These are phyloP conservation scores for Nannochloris sp. DNA, from an alignment of 139 green algal genomes.

Conservation along the genomic window DNA sequence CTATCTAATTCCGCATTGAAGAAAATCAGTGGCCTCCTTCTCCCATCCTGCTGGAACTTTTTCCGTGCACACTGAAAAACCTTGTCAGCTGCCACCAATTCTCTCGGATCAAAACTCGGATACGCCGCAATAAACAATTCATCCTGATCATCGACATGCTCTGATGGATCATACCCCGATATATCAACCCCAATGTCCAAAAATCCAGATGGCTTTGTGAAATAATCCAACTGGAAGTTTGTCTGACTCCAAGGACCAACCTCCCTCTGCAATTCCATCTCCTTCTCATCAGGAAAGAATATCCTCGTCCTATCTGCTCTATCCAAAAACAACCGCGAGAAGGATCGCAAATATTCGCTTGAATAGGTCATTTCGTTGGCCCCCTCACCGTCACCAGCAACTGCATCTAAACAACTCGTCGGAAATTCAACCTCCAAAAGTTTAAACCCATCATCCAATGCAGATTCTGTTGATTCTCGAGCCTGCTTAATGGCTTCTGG, in stretches of 20 bases:
- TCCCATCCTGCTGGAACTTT: background rate
- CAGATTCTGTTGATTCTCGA: conserved; percentile 34
- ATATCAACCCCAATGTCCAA: conserved; percentile 47
- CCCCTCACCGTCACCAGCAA: conserved; percentile 55
- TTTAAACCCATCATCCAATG: conserved; percentile 33
- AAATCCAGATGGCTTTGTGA: conserved; percentile 49
- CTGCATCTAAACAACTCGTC: conserved; percentile 20
- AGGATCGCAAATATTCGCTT: conserved; percentile 42
- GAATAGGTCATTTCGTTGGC: conserved; percentile 57
- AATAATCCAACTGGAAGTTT: conserved; percentile 60
- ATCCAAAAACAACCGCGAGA: conserved; percentile 34
- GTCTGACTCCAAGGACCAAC: conserved; percentile 33
- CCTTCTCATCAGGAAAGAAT: conserved; percentile 59
- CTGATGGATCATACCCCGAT: conserved; percentile 20
- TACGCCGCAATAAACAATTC: conserved; percentile 63
- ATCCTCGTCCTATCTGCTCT: conserved; percentile 41
- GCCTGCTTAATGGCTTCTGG: conserved; percentile 39
- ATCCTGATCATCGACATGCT: conserved; percentile 38
- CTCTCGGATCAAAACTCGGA: conserved; percentile 56
- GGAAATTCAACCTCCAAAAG: conserved; percentile 63
- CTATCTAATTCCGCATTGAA: conserved; percentile 87
- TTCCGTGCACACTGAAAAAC: conserved; percentile 39
- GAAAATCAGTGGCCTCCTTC: conserved; percentile 57
- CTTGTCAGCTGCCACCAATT: conserved; percentile 59
- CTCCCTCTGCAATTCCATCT: conserved; percentile 40